Evolutionary conservation across 1,284 basidiomycete genomes (phyloP).

Genomic region (Wallemia mellicola): DNA sequence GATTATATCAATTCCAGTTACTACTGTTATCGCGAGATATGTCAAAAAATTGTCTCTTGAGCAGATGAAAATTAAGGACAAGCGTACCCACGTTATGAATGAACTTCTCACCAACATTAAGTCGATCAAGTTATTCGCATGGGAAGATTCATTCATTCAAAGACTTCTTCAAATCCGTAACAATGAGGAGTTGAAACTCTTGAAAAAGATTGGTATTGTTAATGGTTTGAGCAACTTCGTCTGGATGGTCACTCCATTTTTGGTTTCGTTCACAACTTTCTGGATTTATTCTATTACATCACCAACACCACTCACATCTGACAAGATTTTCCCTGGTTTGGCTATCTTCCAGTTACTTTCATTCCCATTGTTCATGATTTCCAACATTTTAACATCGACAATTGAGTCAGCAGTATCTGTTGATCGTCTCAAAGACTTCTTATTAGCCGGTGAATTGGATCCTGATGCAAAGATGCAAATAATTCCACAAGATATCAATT

Average conservation of each 20-base stretch:
- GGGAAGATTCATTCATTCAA: constrained; percentile 58
- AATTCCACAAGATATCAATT: constrained; percentile 11
- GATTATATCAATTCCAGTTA: constrained; percentile 44
- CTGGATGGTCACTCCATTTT: constrained; percentile 17
- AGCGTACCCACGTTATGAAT: constrained; percentile 22
- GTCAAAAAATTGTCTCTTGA: constrained; percentile 51
- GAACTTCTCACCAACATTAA: constrained; percentile 70
- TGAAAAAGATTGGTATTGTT: constrained; percentile 46
- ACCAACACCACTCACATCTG: constrained; percentile 44
- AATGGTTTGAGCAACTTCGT: constrained; percentile 16
- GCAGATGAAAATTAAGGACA: constrained; percentile 66
- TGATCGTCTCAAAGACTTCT: constrained; percentile 43
- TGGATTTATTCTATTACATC: constrained; percentile 43
- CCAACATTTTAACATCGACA: constrained; percentile 24
- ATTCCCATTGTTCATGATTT: constrained; percentile 50
- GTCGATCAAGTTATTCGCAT: constrained; percentile 34
- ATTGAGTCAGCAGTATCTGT: constrained; percentile 67
- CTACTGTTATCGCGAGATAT: constrained; percentile 40
- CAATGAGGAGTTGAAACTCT: constrained; percentile 47
- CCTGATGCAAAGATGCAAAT: constrained; percentile 29
- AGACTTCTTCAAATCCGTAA: constrained; percentile 50
- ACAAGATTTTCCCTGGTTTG: constrained; percentile 80
- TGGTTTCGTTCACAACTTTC: constrained; percentile 70
- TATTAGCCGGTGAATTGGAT: constrained; percentile 53
- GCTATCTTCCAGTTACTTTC: constrained; percentile 68